Evolutionary conservation across 2,329 filamentous ascomycete species (phyloP), one percentile per base, ranked within the genome.

Genomic region (Hypoxylon sp.): DNA sequence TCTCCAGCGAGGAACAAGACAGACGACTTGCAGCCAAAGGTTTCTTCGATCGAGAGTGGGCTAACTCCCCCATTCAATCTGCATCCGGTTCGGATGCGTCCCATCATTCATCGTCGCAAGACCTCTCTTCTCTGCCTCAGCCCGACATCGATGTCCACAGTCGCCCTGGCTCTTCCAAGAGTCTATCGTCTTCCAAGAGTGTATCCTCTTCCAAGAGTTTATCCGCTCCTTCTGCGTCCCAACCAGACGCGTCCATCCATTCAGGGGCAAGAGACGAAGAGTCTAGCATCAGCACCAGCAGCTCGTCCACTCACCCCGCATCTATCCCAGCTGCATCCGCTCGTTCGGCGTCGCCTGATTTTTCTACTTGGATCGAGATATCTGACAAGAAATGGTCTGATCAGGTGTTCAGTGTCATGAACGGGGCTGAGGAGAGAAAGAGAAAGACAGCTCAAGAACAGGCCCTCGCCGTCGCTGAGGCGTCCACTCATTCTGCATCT

Each of bases 301-400:
- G 35, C 11, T 44, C 42, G 29, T 37, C 55, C 22, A 24, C 17
- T 52, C 47, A 29, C 24, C 42, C 58, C 6, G 26, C 48, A 29
- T n/a, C 50, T 8, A 8, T 26, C 3, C 19, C 22, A 22, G 26
- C 1, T 19, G 37, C 22, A 42, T 17, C 51, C 17, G n/a, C 35
- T 26, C 51, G 17, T 24, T 54, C 51, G 3, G 29, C 2, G 11
- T 48, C 50, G 19, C 53, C 57, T 13, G 65, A 37, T 9, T 53
- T 50, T 39, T 58, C 66, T n/a, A 65, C 66, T 19, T 61, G 51
- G 60, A 17, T 65, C 24, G 60, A 64, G n/a, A 5, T 64, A 29
- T 44, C 22, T 24, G 37, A 24, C n/a, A 53, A 22, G 24, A 57
- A 51, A 24, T 44, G 52, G 60, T 11, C 44, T 22, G 33, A 42